These are phyloP conservation scores for Penicillium diatomitis DNA, from an alignment of 495 filamentous ascomycete genomes.

Conservation along the genomic window DNA sequence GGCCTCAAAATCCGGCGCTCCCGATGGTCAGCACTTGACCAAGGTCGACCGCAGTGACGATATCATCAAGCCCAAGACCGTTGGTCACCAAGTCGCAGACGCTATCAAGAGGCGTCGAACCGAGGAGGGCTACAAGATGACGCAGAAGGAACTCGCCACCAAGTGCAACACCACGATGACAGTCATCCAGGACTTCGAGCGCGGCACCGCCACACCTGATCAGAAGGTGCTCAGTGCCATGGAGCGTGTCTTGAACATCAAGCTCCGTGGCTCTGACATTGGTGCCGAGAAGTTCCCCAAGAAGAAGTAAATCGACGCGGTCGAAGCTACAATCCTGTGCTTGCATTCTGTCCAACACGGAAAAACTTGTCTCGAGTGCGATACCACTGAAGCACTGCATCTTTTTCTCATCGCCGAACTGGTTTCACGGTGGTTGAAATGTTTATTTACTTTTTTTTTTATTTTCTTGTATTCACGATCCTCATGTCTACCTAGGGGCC, in stretches of 20 bases:
- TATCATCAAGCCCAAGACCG: conserved; percentile 90
- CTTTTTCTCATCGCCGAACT: too few species aligned
- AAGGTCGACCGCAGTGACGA: conserved; percentile 98
- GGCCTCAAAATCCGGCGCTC: conserved; percentile 46
- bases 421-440: too few species aligned
- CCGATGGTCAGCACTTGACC: conserved; percentile 89
- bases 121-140: conserved; percentile 73
- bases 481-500: conserved; percentile 12
- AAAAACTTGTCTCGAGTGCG: too few species aligned
- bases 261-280: conserved; percentile 71
- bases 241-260: conserved; percentile 79
- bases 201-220: conserved; percentile 68
- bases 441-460: conserved; percentile 11
- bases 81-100: conserved; percentile 69
- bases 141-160: conserved; percentile 91
- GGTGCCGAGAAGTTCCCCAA: conserved; percentile 66
- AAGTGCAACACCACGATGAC: conserved; percentile 82
- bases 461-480: conserved; percentile 13
- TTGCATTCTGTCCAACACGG: too few species aligned
- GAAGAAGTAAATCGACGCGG: too few species aligned
- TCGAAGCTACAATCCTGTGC: too few species aligned
- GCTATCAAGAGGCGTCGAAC: conserved; percentile 70
- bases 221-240: conserved; percentile 73
- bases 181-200: conserved; percentile 78
- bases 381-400: conserved; percentile 12